These are phyloP conservation scores for Hemerocallis citrina DNA, from an alignment of 106 monocot species.

Conservation along the genomic window DNA sequence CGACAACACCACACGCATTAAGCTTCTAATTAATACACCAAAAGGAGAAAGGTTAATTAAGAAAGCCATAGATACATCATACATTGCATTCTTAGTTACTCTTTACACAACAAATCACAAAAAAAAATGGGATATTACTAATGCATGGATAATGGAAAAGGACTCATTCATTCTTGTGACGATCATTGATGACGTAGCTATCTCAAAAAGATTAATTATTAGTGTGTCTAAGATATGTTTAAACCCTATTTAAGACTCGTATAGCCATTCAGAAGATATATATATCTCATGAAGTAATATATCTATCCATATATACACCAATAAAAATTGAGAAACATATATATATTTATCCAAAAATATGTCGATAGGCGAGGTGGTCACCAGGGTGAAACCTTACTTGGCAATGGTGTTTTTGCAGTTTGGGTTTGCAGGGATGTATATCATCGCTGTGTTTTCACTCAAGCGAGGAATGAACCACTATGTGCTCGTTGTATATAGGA, in stretches of 20 bases:
- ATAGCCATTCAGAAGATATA: background rate
- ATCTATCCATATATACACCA: background rate
- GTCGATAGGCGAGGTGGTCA: constrained; percentile 3
- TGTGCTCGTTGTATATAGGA: constrained; percentile 61
- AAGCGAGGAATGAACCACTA: constrained; percentile 57
- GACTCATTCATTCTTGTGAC: constrained; percentile 1
- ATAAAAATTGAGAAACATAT: background rate
- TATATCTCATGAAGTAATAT: background rate
- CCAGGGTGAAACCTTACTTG: constrained; percentile 37
- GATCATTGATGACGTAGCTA: too few relatives aligned
- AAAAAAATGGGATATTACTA: too few relatives aligned
- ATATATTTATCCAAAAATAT: background rate
- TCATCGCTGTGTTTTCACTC: constrained; percentile 32
- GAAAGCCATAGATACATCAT: too few relatives aligned
- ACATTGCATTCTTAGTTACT: too few relatives aligned
- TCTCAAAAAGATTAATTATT: too few relatives aligned
- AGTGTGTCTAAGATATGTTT: background rate
- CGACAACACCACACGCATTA: too few relatives aligned
- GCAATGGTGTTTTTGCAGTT: constrained; percentile 48
- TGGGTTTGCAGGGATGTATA: constrained; percentile 37
- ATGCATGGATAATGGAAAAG: background rate
- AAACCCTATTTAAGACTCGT: background rate
- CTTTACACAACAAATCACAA: too few relatives aligned
- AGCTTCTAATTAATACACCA: too few relatives aligned
- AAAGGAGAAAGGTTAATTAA: too few relatives aligned